Conservation (phyloP, 495 filamentous ascomycete species). For the Penicillium psychrofluorescens region DNA sequence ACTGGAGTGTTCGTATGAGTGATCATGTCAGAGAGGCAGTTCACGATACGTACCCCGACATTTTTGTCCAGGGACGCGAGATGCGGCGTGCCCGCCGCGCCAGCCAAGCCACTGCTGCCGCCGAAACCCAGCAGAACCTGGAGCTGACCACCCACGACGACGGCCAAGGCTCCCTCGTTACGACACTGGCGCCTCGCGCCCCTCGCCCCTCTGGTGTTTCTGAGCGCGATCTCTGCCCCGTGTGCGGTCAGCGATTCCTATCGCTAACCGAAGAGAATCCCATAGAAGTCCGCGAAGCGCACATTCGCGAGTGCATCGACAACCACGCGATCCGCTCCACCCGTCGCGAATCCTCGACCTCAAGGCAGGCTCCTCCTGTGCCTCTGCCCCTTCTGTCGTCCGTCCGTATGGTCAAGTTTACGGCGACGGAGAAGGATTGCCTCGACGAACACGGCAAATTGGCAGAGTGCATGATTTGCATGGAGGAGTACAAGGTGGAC, state of each 20-base stretch:
- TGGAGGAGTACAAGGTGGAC: slow-evolving; percentile 90
- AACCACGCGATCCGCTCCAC: slow-evolving; percentile 17
- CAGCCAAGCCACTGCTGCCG: slow-evolving; percentile 2
- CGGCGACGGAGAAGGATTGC: slow-evolving; percentile 88
- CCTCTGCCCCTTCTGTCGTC: slow-evolving; percentile 12
- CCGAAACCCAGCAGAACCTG: background rate
- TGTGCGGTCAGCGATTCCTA: slow-evolving; percentile 74
- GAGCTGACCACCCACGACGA: no score
- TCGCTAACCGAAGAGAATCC: slow-evolving; percentile 51
- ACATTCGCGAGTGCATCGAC: slow-evolving; percentile 71
- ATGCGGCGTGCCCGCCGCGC: background rate
- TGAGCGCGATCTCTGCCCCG: slow-evolving; percentile 87
- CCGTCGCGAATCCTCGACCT: slow-evolving; percentile 10
- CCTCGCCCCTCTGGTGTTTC: slow-evolving; percentile 34
- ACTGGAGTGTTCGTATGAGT: no score
- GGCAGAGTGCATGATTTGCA: slow-evolving; percentile 86
- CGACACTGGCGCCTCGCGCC: slow-evolving; percentile 2
- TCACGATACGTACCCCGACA: no score
- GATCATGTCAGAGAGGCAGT: no score
- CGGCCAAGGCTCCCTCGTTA: no score
- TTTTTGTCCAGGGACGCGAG: no score
- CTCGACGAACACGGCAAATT: slow-evolving; percentile 53
- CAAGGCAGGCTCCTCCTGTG: slow-evolving; percentile 11
- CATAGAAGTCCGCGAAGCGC: slow-evolving; percentile 60
- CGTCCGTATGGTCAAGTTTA: slow-evolving; percentile 58